Conservation (phyloP, 257 asterid species). For the Nicotiana tomentosiformis region DNA sequence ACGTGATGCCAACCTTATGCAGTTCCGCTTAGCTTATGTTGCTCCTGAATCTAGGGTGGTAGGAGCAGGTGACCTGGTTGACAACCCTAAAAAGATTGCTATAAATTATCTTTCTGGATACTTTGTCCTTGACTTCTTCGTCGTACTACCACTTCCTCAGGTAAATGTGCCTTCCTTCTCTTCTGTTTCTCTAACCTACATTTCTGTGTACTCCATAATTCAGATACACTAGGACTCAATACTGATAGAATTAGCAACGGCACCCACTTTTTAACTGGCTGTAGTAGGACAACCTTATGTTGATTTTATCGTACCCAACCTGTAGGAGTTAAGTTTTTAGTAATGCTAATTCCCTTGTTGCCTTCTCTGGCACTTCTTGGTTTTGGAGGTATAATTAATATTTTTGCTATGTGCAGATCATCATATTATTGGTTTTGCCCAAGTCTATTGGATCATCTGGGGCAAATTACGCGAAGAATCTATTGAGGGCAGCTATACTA, state of each 20-base stretch:
- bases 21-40: constrained; percentile 86
- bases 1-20: constrained; percentile 29
- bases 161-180: constrained; percentile 22
- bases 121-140: constrained; percentile 57
- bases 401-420: constrained; percentile 37
- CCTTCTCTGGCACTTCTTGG: constrained; percentile 1
- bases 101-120: constrained; percentile 49
- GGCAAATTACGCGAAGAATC: constrained; percentile 64
- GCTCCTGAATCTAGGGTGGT: constrained; percentile 80
- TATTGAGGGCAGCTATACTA: constrained; percentile 55
- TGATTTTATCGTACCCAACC: not conserved
- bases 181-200: constrained; percentile 4
- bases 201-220: not conserved
- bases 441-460: constrained; percentile 39
- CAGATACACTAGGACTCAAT: not conserved
- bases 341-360: not conserved
- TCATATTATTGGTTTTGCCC: constrained; percentile 49
- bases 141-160: constrained; percentile 81
- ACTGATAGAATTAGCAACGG: not conserved
- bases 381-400: not conserved
- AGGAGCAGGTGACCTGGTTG: constrained; percentile 83
- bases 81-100: constrained; percentile 70
- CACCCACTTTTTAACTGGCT: not conserved
- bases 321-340: not conserved
- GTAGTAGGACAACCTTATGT: not conserved